A percentile compares a stretch with the other conserved stretches of the same genome.
phyloP scores from a whole-genome alignment of 805 yeast species.

The Metschnikowia dekortorum region DNA sequence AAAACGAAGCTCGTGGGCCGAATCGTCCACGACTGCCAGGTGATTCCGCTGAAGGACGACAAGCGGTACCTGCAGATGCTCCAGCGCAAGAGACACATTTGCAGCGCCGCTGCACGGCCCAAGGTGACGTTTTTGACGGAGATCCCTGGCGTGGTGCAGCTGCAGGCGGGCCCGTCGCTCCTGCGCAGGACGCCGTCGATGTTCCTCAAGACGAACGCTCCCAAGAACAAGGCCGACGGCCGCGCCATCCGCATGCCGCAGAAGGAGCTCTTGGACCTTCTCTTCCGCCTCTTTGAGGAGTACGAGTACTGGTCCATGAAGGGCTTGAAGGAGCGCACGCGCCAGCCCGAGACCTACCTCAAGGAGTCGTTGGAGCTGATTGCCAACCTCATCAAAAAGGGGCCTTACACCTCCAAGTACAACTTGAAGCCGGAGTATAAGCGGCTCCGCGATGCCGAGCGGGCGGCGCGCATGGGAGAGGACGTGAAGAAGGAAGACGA shows the following conservation, averaged over 20 bases:
- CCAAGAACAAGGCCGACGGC: constrained; percentile 55
- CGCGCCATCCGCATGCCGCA: constrained; percentile 93
- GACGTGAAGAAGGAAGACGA: constrained; percentile 32
- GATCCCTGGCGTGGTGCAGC: constrained; percentile 82
- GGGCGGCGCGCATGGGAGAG: constrained; percentile 58
- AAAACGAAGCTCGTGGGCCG: constrained; percentile 84
- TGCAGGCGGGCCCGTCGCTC: constrained; percentile 81
- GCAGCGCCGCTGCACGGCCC: constrained; percentile 47
- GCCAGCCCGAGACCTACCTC: constrained; percentile 90
- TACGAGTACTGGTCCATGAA: constrained; percentile 96
- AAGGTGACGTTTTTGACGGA: constrained; percentile 70
- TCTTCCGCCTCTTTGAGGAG: constrained; percentile 88
- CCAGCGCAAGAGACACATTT: constrained; percentile 44
- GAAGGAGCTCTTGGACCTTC: constrained; percentile 80
- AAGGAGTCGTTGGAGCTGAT: constrained; percentile 88
- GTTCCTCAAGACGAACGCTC: constrained; percentile 50
- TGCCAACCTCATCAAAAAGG: constrained; percentile 86
- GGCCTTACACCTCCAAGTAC: constrained; percentile 92
- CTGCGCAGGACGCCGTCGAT: constrained; percentile 62
- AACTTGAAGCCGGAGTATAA: constrained; percentile 87
- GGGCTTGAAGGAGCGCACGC: constrained; percentile 88
- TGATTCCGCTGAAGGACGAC: constrained; percentile 73
- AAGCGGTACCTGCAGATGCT: constrained; percentile 64
- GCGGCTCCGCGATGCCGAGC: constrained; percentile 70
- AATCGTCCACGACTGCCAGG: constrained; percentile 87